Percentiles rank a stretch among this genome's conserved stretches.
phyloP scores from a whole-genome alignment of 202 grass and related monocot genomes.

The Schoenoplectus tabernaemontani region DNA sequence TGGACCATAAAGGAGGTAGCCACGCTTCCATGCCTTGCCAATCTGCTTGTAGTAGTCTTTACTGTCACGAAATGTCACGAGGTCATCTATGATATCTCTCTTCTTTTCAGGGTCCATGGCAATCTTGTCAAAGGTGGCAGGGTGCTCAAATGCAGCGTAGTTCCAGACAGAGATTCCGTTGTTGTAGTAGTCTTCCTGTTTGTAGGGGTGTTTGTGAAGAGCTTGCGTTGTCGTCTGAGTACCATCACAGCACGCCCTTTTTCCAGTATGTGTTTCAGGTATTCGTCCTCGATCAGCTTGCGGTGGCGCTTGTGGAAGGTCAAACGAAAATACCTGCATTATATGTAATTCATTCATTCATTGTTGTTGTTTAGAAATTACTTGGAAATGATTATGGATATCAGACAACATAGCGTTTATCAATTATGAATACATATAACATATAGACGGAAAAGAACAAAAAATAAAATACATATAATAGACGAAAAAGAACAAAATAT shows the following conservation, averaged over 20 bases:
- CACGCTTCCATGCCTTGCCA: slow-evolving; percentile 50
- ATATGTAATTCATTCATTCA: too few relatives aligned
- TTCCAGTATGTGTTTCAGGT: slow-evolving; percentile 30
- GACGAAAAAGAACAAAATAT: too few relatives aligned
- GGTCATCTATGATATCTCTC: slow-evolving; percentile 38
- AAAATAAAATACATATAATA: too few relatives aligned
- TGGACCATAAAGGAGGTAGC: slow-evolving; percentile 44
- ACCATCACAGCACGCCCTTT: slow-evolving; percentile 24
- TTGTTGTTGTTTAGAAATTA: too few relatives aligned
- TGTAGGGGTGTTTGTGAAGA: slow-evolving; percentile 41
- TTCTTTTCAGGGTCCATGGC: slow-evolving; percentile 52
- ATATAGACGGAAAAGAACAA: too few relatives aligned
- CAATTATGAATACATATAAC: too few relatives aligned
- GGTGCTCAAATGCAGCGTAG: slow-evolving; percentile 57
- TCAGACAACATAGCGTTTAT: too few relatives aligned
- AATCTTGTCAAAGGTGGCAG: slow-evolving; percentile 46
- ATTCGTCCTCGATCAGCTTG: slow-evolving; percentile 24
- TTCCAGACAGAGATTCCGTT: slow-evolving; percentile 29
- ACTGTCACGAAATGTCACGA: slow-evolving; percentile 37
- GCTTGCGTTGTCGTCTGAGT: slow-evolving; percentile 35
- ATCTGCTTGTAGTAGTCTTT: slow-evolving; percentile 37
- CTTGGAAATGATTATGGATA: too few relatives aligned
- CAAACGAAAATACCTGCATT: slow-evolving; percentile 19
- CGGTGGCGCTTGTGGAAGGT: slow-evolving; percentile 40
- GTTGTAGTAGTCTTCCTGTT: not conserved